A percentile compares a stretch with the other conserved stretches of the same genome.
phyloP scores from a whole-genome alignment of 257 asterid genomes.

The Solanum chilense region DNA sequence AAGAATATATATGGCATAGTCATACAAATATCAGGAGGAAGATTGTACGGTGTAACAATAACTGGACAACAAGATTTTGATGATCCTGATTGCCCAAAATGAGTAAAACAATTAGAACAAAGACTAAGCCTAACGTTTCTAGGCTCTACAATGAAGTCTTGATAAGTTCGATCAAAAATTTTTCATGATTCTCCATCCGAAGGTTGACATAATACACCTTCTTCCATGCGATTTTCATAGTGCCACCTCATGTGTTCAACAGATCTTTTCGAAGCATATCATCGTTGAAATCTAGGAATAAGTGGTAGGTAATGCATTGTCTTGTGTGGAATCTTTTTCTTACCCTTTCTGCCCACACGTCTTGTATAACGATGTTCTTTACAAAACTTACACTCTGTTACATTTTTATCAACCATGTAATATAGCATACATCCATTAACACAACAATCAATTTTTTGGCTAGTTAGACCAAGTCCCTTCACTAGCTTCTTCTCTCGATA shows the following conservation, averaged over 20 bases:
- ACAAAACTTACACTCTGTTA: not conserved
- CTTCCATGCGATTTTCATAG: not conserved
- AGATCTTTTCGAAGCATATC: too few species aligned
- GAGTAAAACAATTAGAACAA: too few species aligned
- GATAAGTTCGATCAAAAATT: accelerated
- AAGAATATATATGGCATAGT: too few species aligned
- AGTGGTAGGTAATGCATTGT: not conserved
- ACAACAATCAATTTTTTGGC: not conserved
- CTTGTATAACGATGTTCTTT: not conserved
- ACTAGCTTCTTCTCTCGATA: not conserved
- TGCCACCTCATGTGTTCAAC: not conserved
- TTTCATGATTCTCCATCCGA: too few species aligned
- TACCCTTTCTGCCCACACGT: not conserved
- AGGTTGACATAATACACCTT: not conserved
- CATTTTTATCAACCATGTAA: not conserved
- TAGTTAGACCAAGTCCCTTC: not conserved
- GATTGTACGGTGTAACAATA: not conserved
- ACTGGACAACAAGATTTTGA: not conserved
- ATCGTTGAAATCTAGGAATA: not conserved
- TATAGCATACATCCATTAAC: not conserved
- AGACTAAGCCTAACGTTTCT: too few species aligned
- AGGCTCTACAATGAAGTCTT: too few species aligned
- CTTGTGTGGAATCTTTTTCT: not conserved
- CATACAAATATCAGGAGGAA: too few species aligned
- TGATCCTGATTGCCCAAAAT: not conserved